Evolutionary conservation across 73 alveolate species (phyloP).

Genomic region (Paramecium sonneborni): DNA sequence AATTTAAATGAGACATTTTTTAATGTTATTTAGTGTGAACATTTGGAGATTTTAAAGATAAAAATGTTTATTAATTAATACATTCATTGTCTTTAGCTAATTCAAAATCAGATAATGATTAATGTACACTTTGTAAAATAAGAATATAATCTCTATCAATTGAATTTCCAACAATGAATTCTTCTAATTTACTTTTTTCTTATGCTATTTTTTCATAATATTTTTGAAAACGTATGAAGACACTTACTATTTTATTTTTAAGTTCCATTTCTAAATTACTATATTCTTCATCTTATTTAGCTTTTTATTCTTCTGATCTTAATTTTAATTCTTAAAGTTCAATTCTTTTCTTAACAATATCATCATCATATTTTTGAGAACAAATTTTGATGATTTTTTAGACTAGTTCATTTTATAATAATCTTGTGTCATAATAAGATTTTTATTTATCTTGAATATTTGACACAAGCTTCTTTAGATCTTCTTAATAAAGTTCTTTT

Average conservation of each 20-base stretch:
- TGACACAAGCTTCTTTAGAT: not conserved
- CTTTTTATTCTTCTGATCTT: not conserved
- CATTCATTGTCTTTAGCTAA: constrained; percentile 19
- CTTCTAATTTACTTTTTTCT: not conserved
- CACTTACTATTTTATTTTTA: not conserved
- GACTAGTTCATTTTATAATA: not conserved
- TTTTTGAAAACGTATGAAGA: not conserved
- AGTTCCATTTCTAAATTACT: not conserved
- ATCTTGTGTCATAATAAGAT: not conserved
- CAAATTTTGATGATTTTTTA: not conserved
- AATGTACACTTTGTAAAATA: not conserved
- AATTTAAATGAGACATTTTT: not conserved
- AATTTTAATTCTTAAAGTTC: not conserved
- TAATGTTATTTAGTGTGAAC: constrained; percentile 6
- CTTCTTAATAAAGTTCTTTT: constrained; percentile 19
- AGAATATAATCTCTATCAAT: not conserved
- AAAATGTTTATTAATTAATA: not conserved
- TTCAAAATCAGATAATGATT: constrained; percentile 13
- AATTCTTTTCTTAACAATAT: not conserved
- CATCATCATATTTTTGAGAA: not conserved
- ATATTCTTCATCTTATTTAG: not conserved
- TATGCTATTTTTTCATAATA: not conserved
- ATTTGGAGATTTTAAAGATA: not conserved
- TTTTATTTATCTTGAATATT: not conserved
- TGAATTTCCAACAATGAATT: not conserved